Conservation (phyloP, 1,139 yeast species). For the Diutina ranongensis region DNA sequence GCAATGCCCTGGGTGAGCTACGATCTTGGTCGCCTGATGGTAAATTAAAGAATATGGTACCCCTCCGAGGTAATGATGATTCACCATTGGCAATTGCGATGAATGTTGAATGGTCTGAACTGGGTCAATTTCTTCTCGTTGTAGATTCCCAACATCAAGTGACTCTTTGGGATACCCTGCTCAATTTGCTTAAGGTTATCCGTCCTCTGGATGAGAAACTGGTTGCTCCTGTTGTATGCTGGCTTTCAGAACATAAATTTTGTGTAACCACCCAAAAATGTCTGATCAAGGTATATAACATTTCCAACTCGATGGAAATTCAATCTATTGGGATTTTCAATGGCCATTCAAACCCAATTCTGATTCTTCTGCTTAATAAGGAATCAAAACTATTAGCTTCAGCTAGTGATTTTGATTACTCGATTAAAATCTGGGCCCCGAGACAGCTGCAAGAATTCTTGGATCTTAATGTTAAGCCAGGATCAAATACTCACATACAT, state of each 20-base stretch:
- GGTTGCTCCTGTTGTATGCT: slow-evolving; percentile 29
- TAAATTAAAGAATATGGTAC: slow-evolving; percentile 44
- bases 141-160: slow-evolving; percentile 23
- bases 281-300: slow-evolving; percentile 9
- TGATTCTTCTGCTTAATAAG: slow-evolving; percentile 43
- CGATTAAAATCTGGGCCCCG: slow-evolving; percentile 65
- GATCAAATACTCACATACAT: slow-evolving; percentile 21
- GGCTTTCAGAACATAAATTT: slow-evolving; percentile 65
- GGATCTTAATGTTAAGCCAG: slow-evolving; percentile 15
- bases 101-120: slow-evolving; percentile 25
- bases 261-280: slow-evolving; percentile 46
- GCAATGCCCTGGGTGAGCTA: slow-evolving; percentile 51
- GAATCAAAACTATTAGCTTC: slow-evolving; percentile 49
- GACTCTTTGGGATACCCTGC: slow-evolving; percentile 27
- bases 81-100: slow-evolving; percentile 7
- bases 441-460: slow-evolving; percentile 36
- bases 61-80: slow-evolving; percentile 27
- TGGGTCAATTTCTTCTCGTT: slow-evolving; percentile 25
- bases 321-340: slow-evolving; percentile 47
- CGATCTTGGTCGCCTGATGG: slow-evolving; percentile 64
- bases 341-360: slow-evolving; percentile 59
- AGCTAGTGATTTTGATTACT: slow-evolving; percentile 59
- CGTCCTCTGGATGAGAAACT: slow-evolving; percentile 8
- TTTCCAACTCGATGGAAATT: slow-evolving; percentile 13
- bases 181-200: slow-evolving; percentile 21